Conservation (phyloP, 805 yeast genomes). For the Candida railenensis region DNA sequence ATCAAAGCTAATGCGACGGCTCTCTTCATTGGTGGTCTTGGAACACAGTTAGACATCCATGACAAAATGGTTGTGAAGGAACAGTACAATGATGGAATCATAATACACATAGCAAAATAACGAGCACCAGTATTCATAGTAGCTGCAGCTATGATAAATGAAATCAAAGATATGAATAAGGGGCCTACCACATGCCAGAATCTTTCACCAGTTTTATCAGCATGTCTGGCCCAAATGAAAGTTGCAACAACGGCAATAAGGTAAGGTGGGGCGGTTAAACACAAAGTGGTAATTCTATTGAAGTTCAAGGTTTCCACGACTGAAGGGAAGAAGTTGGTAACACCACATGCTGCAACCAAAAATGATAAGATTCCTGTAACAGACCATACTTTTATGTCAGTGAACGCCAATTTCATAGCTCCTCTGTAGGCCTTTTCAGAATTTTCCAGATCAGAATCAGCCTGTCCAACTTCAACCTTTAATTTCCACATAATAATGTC, state of each 20-base stretch:
- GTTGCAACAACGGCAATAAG: constrained; percentile 50
- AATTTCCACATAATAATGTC: constrained; percentile 43
- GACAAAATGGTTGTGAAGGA: constrained; percentile 52
- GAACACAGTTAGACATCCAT: constrained; percentile 56
- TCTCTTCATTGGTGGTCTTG: constrained; percentile 59
- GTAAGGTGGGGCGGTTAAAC: constrained; percentile 62
- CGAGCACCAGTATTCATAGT: constrained; percentile 56
- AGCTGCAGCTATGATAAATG: constrained; percentile 50
- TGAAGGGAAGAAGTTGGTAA: constrained; percentile 60
- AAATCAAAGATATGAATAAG: constrained; percentile 37
- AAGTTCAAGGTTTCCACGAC: constrained; percentile 57
- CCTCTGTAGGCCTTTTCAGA: constrained; percentile 35
- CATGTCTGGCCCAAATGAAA: constrained; percentile 53
- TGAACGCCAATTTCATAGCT: constrained; percentile 34
- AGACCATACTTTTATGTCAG: constrained; percentile 48
- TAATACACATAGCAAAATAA: constrained; percentile 58
- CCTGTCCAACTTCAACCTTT: constrained; percentile 38
- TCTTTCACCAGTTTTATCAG: constrained; percentile 56
- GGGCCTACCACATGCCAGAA: constrained; percentile 49
- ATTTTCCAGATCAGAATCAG: constrained; percentile 32
- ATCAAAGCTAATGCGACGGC: constrained; percentile 57
- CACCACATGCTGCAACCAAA: constrained; percentile 60
- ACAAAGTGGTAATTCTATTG: constrained; percentile 47
- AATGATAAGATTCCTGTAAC: constrained; percentile 43
- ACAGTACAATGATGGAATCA: constrained; percentile 57